Evolutionary conservation across 805 yeast genomes (phyloP), one percentile per base, ranked within the genome.

Genomic region (Naumovozyma baii): DNA sequence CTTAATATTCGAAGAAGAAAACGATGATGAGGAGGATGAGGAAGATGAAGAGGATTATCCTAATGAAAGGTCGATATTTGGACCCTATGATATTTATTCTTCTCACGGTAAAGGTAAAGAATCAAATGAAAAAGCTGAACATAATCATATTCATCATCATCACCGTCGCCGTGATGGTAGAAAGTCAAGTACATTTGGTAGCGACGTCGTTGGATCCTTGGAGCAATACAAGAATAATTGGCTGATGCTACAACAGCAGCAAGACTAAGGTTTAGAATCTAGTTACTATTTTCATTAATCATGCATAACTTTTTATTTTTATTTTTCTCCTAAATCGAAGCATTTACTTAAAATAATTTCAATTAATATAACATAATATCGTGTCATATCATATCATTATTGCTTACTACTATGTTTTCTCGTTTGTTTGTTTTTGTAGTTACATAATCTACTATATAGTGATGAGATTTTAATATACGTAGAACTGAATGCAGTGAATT

Each of bases 161-260:
- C 41, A 41, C 31, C 26, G 35, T n/a, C 36, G 31, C n/a, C 29
- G 38, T 16, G 19, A 36, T 15, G 39, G 29, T 17, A 26, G 42
- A 18, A 59, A 55, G 39, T 52, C 61, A 4, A 56, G 61, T 32
- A 42, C 54, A 9, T 35, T 57, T 15, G 60, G 59, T 41, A 61
- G 55, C 31, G 63, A 59, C 38, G 49, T 55, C 30, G 60, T 61
- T 22, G 62, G 61, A 3, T 60, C 64, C 5, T 42, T 60, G 38
- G 66, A 61, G 37, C 62, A 59, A 41, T 61, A 60, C 39, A 61
- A 59, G 45, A 61, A 60, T 40, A 60, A 61, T 38, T 61, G 66
- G 66, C 41, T 61, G 26, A 55, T 60, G 51, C 43, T 59, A 31
- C 64, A 61, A 47, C 59, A 55, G 33, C 58, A 58, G 30, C 57